Evolutionary conservation across 2,329 filamentous ascomycete genomes (phyloP), one percentile per base, ranked within the genome.

Genomic region (Pseudogymnoascus sp.): DNA sequence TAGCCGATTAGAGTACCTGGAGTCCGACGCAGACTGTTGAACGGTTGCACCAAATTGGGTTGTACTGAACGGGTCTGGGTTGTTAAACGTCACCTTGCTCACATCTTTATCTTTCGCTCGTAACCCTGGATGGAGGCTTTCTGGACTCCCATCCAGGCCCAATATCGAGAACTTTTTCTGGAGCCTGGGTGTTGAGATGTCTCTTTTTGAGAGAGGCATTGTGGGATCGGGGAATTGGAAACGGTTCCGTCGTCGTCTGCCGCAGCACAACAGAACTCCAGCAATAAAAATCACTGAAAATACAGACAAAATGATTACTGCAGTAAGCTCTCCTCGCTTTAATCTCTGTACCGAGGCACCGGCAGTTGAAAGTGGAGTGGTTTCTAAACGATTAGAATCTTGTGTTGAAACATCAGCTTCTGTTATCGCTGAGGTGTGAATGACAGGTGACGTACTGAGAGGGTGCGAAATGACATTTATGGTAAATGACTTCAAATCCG

Each of bases 401-500:
- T 17, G 5, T 58, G 60, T 55, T 25, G 59, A 41, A 60, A 62
- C 44, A 10, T 36, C 31, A 36, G 62, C 42, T 12, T 15, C 39
- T 3, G 31, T 17, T 42, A 63, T 59, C 42, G 62, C 61, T 35
- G 63, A 41, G 0, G 63, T 55, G n/a, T 55, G 48, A 55, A 55
- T 12, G 33, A 3, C 48, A 33, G 27, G 17, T 33, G 29, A 33
- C 15, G 27, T 17, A 55, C n/a, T 17, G 27, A 12, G 29, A 17
- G 29, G 29, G 4, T 17, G 48, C 4, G 48, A 55, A 29, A 65
- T 36, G 4, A 69, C 44, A 12, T 58, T 38, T 3, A 72, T 58
- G 15, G 61, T 59, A 38, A 72, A 69, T 13, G 63, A 64, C 61
- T 69, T 65, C 7, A 66, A 63, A 36, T 61, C 64, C 0, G 64